Evolutionary conservation across 2,329 filamentous ascomycete species (phyloP), one percentile per base, ranked within the genome.

Genomic region (Aspergillus tanneri): DNA sequence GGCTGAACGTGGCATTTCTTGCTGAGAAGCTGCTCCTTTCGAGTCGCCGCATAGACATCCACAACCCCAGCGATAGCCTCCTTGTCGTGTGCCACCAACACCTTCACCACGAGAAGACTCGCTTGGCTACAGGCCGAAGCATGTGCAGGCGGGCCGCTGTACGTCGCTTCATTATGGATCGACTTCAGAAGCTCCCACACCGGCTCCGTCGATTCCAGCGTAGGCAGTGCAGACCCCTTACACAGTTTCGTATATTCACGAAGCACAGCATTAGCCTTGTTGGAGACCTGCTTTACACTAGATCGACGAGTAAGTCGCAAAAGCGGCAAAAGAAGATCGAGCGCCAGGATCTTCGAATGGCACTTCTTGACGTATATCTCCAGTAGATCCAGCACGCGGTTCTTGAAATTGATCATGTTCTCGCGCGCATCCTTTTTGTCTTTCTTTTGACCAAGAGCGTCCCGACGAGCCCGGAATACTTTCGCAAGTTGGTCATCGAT

Each of bases 371-470:
- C 78, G 68, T 90, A 97, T 54, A 93, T 87, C 51, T 87, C 83
- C 9, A 97, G 77, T 1, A 97, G 80, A 63, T 97, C 93, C 4
- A 97, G 80, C 5, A 96, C 86, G 34, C 91, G 87, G 69, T 89
- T 88, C 76, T 99, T 99, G 79, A 99, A 96, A 71, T 92, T 91
- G 61, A 95, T 76, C 64, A 97, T 88, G 16, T 84, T 90, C 58
- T 92, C 87, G 65, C 89, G 93, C 46, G 92, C 91, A 51, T 92
- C 87, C 64, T 89, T 89, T 61, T 87, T 87, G 63, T 93, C 85
- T 70, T 91, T 88, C 73, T 91, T 93, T 64, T 87, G 86, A 66
- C 79, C 85, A 2, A 76, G 73, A 12, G 75, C 75, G 67, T 89
- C 85, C 56, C 81, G 82, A 40, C 85, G 84, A 56, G 91, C 85